Evolutionary conservation across 148 eudicot species (phyloP).

Genomic region (Simmondsia chinensis): DNA sequence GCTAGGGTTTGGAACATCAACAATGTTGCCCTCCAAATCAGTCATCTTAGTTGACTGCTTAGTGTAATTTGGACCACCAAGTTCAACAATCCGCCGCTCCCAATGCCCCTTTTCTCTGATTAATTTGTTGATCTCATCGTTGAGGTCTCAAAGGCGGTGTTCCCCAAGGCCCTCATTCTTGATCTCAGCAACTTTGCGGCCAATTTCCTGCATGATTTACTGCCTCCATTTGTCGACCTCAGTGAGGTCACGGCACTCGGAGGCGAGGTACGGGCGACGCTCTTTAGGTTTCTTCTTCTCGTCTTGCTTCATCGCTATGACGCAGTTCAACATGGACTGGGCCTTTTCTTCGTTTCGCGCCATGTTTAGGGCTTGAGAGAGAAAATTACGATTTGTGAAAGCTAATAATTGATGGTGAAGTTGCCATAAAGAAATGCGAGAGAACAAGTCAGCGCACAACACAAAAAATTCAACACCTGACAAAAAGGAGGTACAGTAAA

Average conservation of each 20-base stretch:
- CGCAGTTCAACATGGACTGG: slow-evolving; percentile 64
- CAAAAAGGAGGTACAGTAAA: too few relatives aligned
- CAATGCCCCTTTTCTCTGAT: slow-evolving; percentile 53
- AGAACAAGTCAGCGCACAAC: too few relatives aligned
- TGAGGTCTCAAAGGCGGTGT: slow-evolving; percentile 55
- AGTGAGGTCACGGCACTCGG: slow-evolving; percentile 66
- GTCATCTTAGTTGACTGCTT: slow-evolving; percentile 52
- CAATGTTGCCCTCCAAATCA: slow-evolving; percentile 64
- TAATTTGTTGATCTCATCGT: slow-evolving; percentile 61
- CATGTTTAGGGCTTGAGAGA: too few relatives aligned
- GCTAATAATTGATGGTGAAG: too few relatives aligned
- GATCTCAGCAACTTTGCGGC: slow-evolving; percentile 57
- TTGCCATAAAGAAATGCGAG: too few relatives aligned
- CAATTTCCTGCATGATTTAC: slow-evolving; percentile 68
- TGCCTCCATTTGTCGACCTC: slow-evolving; percentile 72
- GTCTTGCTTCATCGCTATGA: slow-evolving; percentile 56
- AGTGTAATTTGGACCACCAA: slow-evolving; percentile 53
- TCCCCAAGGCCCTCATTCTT: slow-evolving; percentile 68
- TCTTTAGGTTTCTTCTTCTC: slow-evolving; percentile 64
- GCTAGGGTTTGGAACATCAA: slow-evolving; percentile 66
- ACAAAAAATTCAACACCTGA: too few relatives aligned
- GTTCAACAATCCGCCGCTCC: slow-evolving; percentile 56
- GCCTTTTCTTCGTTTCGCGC: slow-evolving; percentile 75
- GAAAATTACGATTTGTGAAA: too few relatives aligned
- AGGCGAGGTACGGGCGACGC: slow-evolving; percentile 58